Evolutionary conservation across 768 basidiomycete genomes (phyloP).

Genomic region (Mycena belliarum): DNA sequence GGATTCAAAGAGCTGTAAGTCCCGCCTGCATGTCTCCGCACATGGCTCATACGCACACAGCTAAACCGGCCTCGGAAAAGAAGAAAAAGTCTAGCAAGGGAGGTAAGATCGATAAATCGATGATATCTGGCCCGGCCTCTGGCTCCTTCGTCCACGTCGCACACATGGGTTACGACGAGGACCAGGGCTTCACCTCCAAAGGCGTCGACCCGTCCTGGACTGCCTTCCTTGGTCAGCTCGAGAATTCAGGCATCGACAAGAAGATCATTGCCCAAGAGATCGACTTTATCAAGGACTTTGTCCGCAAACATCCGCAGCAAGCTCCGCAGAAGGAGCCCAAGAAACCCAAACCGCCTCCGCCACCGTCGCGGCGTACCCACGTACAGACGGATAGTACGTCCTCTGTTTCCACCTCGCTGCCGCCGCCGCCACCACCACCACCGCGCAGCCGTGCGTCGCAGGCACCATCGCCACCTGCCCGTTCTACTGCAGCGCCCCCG

Average conservation of each 20-base stretch:
- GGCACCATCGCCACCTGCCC: constrained; percentile 35
- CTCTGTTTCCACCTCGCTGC: constrained; percentile 18
- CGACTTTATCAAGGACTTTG: constrained; percentile 87
- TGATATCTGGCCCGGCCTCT: constrained; percentile 80
- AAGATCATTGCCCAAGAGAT: constrained; percentile 76
- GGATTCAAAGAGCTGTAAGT: constrained; percentile 53
- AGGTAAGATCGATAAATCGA: constrained; percentile 88
- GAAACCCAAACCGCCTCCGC: constrained; percentile 54
- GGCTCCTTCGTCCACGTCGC: constrained; percentile 88
- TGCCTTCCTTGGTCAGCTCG: constrained; percentile 65
- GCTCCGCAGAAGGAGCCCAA: constrained; percentile 38
- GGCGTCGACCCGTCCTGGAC: constrained; percentile 93
- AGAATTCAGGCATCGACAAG: constrained; percentile 62
- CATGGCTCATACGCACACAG: constrained; percentile 25
- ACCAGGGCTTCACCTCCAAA: constrained; percentile 82
- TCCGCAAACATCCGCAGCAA: constrained; percentile 53
- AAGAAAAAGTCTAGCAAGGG: constrained; percentile 61
- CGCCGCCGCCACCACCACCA: constrained; percentile 25
- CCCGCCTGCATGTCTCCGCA: neutral
- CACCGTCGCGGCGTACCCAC: constrained; percentile 47
- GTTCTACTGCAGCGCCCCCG: constrained; percentile 24
- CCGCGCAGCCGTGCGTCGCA: constrained; percentile 27
- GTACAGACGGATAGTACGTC: constrained; percentile 36
- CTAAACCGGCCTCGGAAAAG: constrained; percentile 54
- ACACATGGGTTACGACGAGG: constrained; percentile 91